These are phyloP conservation scores for Sporothrix dimorphospora DNA, from an alignment of 2,329 filamentous ascomycete species.

Conservation along the genomic window DNA sequence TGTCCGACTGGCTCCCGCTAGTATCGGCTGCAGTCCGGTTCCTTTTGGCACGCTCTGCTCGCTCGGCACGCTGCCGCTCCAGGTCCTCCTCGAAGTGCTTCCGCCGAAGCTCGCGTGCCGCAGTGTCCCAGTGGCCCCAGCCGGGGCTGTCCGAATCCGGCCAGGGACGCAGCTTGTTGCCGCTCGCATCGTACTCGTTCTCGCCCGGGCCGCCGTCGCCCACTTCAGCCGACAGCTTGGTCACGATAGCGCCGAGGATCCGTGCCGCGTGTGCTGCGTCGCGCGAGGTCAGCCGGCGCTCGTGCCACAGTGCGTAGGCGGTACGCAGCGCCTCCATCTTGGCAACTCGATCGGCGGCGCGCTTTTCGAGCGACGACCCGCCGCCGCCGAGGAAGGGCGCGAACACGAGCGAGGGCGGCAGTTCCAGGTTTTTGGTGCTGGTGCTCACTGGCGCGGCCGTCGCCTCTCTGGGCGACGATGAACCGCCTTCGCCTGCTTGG, in stretches of 20 bases:
- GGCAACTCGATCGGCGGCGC: conserved; percentile 33
- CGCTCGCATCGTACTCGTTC: not conserved
- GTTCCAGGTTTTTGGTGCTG: not conserved
- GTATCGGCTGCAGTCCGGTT: not conserved
- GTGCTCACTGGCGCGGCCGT: not conserved
- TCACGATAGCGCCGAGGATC: conserved; percentile 51
- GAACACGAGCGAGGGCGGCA: not conserved
- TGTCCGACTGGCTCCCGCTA: conserved; percentile 6
- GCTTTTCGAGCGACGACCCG: conserved; percentile 24
- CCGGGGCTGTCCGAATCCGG: conserved; percentile 6
- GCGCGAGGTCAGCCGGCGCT: conserved; percentile 44
- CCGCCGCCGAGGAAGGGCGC: not conserved
- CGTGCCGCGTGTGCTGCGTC: conserved; percentile 53
- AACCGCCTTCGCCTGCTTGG: not conserved
- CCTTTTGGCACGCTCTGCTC: not conserved
- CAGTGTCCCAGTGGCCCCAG: conserved; percentile 21
- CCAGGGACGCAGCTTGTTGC: not conserved
- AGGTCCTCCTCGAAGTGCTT: not conserved
- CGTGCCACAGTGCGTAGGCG: conserved; percentile 51
- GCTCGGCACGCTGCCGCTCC: not conserved
- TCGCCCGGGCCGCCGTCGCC: not conserved
- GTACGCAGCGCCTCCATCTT: conserved; percentile 47
- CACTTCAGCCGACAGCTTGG: conserved; percentile 41
- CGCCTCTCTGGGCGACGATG: not conserved
- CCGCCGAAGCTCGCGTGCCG: not conserved